phyloP scores from a whole-genome alignment of 2,329 filamentous ascomycete species.

The Trichoderma harzianum region DNA sequence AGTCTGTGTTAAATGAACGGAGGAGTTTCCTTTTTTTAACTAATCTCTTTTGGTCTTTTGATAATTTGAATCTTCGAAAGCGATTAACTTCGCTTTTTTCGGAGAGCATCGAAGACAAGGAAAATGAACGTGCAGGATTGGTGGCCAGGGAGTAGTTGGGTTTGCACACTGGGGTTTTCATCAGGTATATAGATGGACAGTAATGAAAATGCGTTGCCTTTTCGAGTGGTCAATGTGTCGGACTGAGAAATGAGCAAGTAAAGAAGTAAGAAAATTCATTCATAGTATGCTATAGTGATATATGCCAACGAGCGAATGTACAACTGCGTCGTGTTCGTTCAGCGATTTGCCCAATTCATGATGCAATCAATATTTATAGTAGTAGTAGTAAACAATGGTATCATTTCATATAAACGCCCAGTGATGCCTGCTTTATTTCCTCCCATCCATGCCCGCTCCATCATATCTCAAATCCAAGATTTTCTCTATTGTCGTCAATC shows the following conservation, averaged over 20 bases:
- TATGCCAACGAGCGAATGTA: neutral
- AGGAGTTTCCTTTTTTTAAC: neutral
- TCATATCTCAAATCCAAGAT: conserved; percentile 49
- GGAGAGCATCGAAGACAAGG: neutral
- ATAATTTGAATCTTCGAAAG: neutral
- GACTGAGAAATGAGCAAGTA: neutral
- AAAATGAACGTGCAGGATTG: neutral
- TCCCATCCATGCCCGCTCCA: neutral
- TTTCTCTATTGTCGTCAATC: conserved; percentile 60
- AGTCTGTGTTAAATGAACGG: neutral
- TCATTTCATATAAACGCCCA: conserved; percentile 13
- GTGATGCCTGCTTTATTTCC: neutral
- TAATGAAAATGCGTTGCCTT: conserved; percentile 13
- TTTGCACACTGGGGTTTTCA: neutral
- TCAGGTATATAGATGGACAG: conserved; percentile 13
- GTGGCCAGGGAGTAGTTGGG: neutral
- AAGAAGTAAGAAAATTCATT: neutral
- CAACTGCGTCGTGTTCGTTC: neutral
- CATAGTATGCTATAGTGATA: neutral
- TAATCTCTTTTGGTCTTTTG: neutral
- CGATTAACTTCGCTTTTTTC: neutral
- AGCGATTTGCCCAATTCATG: neutral
- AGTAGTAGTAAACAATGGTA: neutral
- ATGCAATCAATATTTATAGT: neutral
- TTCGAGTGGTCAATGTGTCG: neutral